Evolutionary conservation across 176 grass and related monocot genomes (phyloP).

Genomic region (Oryza coarctata): DNA sequence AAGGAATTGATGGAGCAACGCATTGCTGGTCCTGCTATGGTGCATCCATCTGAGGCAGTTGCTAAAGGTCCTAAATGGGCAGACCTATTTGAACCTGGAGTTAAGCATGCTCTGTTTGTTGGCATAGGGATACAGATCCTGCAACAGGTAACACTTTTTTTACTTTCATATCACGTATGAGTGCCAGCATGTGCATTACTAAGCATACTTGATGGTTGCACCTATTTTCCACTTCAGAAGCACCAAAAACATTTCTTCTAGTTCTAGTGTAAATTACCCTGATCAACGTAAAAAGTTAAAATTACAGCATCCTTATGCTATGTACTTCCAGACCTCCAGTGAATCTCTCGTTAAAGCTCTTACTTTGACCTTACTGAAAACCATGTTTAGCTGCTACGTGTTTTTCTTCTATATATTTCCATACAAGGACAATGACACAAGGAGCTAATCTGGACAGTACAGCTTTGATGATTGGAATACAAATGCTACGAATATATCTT

Average conservation of each 20-base stretch:
- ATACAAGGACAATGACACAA: neutral
- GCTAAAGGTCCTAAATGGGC: slow-evolving; percentile 64
- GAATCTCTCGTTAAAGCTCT: neutral
- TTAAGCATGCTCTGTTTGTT: slow-evolving; percentile 78
- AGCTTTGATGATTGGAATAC: slow-evolving; percentile 5
- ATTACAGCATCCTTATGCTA: neutral
- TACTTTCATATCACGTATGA: slow-evolving; percentile 1
- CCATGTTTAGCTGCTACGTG: neutral
- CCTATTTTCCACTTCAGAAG: neutral
- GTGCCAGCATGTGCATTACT: neutral
- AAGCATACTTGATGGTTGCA: neutral
- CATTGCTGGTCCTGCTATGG: slow-evolving; percentile 85
- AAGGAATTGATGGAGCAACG: slow-evolving; percentile 72
- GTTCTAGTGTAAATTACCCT: neutral
- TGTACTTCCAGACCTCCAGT: neutral
- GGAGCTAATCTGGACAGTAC: slow-evolving; percentile 18
- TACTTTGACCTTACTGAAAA: neutral
- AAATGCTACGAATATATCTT: neutral
- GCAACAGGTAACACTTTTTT: slow-evolving; percentile 69
- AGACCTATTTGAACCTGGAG: slow-evolving; percentile 87
- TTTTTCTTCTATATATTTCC: slow-evolving; percentile 12
- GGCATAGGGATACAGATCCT: slow-evolving; percentile 89
- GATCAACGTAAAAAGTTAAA: neutral
- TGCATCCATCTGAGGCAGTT: slow-evolving; percentile 71
- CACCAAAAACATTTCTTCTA: neutral